Percentiles rank a stretch among this genome's conserved stretches.
Conservation (phyloP, 371 early-diverging fungal species). For the Mucor saturninus region DNA sequence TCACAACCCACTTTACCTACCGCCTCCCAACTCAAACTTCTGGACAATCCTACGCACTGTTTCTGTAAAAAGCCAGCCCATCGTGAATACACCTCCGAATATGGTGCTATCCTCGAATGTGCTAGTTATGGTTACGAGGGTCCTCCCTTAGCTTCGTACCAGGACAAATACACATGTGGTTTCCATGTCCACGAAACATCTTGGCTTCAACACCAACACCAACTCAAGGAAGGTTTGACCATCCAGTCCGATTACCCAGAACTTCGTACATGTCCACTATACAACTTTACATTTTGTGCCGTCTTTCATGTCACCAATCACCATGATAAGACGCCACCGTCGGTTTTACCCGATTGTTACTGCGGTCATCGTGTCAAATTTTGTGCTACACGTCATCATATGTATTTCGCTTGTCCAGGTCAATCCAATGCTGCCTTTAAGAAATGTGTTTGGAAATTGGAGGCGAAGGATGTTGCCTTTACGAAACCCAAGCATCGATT, state of each 20-base stretch:
- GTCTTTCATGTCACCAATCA: slow-evolving; percentile 34
- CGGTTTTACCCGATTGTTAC: slow-evolving; percentile 32
- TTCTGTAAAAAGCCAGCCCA: slow-evolving; percentile 47
- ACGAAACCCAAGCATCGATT: slow-evolving; percentile 12
- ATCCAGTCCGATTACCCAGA: slow-evolving; percentile 36
- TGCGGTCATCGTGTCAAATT: slow-evolving; percentile 29
- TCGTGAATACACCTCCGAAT: slow-evolving; percentile 19
- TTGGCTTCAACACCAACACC: slow-evolving; percentile 35
- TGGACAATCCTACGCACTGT: slow-evolving; percentile 30
- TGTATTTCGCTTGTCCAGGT: slow-evolving; percentile 38
- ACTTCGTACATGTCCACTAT: slow-evolving; percentile 42
- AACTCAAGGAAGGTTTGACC: slow-evolving; percentile 5
- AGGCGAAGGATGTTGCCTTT: slow-evolving; percentile 38
- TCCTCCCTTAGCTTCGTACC: no score
- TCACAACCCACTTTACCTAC: slow-evolving; percentile 2
- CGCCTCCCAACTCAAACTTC: slow-evolving; percentile 14
- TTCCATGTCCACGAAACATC: slow-evolving; percentile 51
- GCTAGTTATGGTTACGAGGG: not conserved
- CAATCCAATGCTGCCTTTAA: slow-evolving; percentile 29
- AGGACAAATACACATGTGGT: slow-evolving; percentile 37
- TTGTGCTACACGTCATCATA: not conserved
- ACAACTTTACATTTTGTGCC: slow-evolving; percentile 56
- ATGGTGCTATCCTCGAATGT: slow-evolving; percentile 29
- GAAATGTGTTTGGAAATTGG: slow-evolving; percentile 40
- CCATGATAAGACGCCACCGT: slow-evolving; percentile 12